Percentiles rank a stretch among this genome's conserved stretches.
These are phyloP conservation scores for Strigomonas culicis DNA, from an alignment of 208 protist species.

Conservation along the genomic window DNA sequence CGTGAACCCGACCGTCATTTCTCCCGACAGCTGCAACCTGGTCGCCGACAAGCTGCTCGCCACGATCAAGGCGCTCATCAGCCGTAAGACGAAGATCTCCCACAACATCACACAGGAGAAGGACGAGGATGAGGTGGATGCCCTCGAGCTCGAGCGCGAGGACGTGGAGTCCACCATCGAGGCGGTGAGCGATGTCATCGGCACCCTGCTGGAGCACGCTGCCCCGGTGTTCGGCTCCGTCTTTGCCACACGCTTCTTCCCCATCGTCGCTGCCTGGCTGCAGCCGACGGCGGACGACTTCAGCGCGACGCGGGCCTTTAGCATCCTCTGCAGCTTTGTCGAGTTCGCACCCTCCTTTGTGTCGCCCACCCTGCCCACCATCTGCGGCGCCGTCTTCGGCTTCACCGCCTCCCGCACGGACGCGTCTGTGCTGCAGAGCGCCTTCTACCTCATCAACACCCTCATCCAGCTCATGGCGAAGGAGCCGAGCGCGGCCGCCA, in stretches of 20 bases:
- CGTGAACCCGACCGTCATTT: slow-evolving; percentile 48
- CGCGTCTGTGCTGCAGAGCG: slow-evolving; percentile 52
- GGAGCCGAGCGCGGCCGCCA: slow-evolving; percentile 11
- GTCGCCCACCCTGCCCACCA: slow-evolving; percentile 38
- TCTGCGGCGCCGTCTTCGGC: slow-evolving; percentile 37
- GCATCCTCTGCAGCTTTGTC: slow-evolving; percentile 75
- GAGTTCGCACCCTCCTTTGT: slow-evolving; percentile 53
- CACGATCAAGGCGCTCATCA: slow-evolving; percentile 46
- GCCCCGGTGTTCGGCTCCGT: slow-evolving; percentile 63
- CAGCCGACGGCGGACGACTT: slow-evolving; percentile 58
- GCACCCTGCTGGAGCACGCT: slow-evolving; percentile 58
- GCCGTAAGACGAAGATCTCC: slow-evolving; percentile 44
- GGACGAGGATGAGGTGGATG: slow-evolving; percentile 86
- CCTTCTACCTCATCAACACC: slow-evolving; percentile 76
- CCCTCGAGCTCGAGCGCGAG: slow-evolving; percentile 65
- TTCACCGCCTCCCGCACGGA: slow-evolving; percentile 49
- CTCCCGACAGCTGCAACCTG: slow-evolving; percentile 34
- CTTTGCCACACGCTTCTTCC: slow-evolving; percentile 61
- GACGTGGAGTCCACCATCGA: slow-evolving; percentile 61
- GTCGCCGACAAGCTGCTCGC: slow-evolving; percentile 71
- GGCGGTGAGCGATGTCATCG: slow-evolving; percentile 55
- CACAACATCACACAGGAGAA: slow-evolving; percentile 53
- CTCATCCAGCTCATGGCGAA: slow-evolving; percentile 54
- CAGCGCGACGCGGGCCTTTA: slow-evolving; percentile 49
- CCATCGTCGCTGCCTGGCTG: slow-evolving; percentile 57